These are phyloP conservation scores for Leccinum boreale DNA, from an alignment of 768 basidiomycete species.

Conservation along the genomic window DNA sequence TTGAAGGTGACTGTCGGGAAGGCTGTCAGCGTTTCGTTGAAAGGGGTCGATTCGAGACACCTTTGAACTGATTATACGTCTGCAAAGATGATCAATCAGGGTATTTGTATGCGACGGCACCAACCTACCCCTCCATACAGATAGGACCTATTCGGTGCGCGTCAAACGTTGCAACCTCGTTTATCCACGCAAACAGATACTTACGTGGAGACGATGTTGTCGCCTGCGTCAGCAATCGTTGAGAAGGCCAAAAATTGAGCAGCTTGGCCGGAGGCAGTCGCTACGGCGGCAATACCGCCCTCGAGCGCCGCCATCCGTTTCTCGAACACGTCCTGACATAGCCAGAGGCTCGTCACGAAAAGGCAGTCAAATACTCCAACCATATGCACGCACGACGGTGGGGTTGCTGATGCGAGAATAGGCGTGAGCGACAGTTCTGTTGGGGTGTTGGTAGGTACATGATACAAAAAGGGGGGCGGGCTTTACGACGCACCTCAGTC, in stretches of 20 bases:
- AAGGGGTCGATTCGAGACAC: neutral
- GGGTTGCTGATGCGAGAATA: conserved; percentile 23
- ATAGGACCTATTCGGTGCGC: conserved; percentile 6
- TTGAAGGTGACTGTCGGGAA: conserved; percentile 16
- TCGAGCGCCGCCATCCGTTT: conserved; percentile 78
- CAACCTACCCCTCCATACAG: conserved; percentile 18
- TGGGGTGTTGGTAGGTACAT: too few species aligned
- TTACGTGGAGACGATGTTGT: conserved; percentile 76
- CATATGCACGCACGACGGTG: conserved; percentile 11
- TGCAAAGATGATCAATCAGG: neutral
- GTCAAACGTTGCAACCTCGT: neutral
- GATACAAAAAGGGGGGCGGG: too few species aligned
- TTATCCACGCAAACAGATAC: conserved; percentile 38
- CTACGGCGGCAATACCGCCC: conserved; percentile 73
- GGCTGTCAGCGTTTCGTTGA: neutral
- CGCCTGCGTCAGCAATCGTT: conserved; percentile 58
- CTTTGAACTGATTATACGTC: conserved; percentile 23
- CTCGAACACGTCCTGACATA: conserved; percentile 67
- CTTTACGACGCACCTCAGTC: too few species aligned
- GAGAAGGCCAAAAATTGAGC: conserved; percentile 74
- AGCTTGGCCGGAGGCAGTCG: conserved; percentile 69
- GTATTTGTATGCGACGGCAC: neutral
- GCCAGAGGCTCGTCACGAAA: neutral
- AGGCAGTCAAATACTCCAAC: neutral
- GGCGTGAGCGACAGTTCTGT: neutral